These are phyloP conservation scores for Fusarium piperis DNA, from an alignment of 2,329 filamentous ascomycete genomes.

Conservation along the genomic window DNA sequence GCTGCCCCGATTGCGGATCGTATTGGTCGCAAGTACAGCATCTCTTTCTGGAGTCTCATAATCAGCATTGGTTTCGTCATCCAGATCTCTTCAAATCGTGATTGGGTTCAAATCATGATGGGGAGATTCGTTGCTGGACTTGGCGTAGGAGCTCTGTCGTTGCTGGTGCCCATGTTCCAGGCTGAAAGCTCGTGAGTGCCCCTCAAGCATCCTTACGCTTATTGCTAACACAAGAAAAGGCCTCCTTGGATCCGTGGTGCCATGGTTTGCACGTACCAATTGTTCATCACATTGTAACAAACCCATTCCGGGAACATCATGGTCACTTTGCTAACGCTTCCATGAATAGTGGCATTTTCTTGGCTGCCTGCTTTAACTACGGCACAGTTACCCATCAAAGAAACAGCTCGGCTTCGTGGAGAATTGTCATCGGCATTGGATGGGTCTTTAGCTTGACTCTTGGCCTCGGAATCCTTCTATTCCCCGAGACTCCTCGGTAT, in stretches of 20 bases:
- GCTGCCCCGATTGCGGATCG: slow-evolving; percentile 72
- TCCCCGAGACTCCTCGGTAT: slow-evolving; percentile 63
- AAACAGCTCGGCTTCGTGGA: slow-evolving; percentile 64
- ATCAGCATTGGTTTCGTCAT: slow-evolving; percentile 74
- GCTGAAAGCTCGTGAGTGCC: slow-evolving; percentile 66
- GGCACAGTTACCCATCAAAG: slow-evolving; percentile 62
- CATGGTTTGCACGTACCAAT: slow-evolving; percentile 73
- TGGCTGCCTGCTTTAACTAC: slow-evolving; percentile 69
- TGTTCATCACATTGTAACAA: slow-evolving; percentile 68
- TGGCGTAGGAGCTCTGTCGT: slow-evolving; percentile 72
- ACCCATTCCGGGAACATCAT: neutral
- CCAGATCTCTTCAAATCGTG: slow-evolving; percentile 63
- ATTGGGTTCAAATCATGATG: slow-evolving; percentile 73
- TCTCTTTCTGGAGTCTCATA: slow-evolving; percentile 68
- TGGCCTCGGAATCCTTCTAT: slow-evolving; percentile 58
- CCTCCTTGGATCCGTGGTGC: slow-evolving; percentile 73
- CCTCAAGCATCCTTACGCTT: accelerated
- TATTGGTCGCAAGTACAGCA: slow-evolving; percentile 70
- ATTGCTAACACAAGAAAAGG: neutral
- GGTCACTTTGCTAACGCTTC: neutral
- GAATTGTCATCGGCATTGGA: slow-evolving; percentile 66
- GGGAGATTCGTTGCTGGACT: slow-evolving; percentile 73
- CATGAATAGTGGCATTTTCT: slow-evolving; percentile 66
- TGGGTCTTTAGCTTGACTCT: slow-evolving; percentile 61
- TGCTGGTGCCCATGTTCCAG: slow-evolving; percentile 77